Evolutionary conservation across 257 asterid species (phyloP).

Genomic region (Solanum acaule): DNA sequence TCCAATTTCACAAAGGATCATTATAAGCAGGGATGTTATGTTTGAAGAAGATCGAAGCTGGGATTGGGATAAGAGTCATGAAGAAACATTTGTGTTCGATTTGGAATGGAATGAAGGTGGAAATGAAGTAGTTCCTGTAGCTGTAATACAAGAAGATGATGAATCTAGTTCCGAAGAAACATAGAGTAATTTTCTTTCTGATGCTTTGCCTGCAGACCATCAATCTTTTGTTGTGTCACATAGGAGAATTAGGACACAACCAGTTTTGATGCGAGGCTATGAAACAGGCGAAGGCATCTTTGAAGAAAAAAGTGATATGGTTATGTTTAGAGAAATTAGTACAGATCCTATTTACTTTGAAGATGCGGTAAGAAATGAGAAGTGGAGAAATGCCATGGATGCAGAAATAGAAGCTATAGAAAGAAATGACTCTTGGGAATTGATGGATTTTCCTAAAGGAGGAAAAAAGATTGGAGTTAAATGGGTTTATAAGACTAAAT

Average conservation of each 20-base stretch:
- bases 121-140: too few relatives aligned
- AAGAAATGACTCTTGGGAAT: neutral
- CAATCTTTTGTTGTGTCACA: too few relatives aligned
- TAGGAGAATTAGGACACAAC: neutral
- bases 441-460: neutral
- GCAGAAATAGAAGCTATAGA: neutral
- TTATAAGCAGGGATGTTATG: neutral
- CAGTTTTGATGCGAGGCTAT: neutral
- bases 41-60: neutral
- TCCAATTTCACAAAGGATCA: neutral
- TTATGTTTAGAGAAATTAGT: too few relatives aligned
- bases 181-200: too few relatives aligned
- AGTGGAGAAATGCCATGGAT: neutral
- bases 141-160: too few relatives aligned
- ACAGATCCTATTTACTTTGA: neutral
- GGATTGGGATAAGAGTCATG: neutral
- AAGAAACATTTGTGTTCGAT: neutral
- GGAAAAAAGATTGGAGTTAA: neutral
- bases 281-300: neutral
- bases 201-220: too few relatives aligned
- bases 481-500: neutral
- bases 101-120: neutral
- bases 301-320: neutral
- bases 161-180: too few relatives aligned
- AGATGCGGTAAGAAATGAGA: neutral